A percentile compares a stretch with the other conserved stretches of the same genome.
These are phyloP conservation scores for Trichosanthes truncata DNA, from an alignment of 306 rosid genomes.

Conservation along the genomic window DNA sequence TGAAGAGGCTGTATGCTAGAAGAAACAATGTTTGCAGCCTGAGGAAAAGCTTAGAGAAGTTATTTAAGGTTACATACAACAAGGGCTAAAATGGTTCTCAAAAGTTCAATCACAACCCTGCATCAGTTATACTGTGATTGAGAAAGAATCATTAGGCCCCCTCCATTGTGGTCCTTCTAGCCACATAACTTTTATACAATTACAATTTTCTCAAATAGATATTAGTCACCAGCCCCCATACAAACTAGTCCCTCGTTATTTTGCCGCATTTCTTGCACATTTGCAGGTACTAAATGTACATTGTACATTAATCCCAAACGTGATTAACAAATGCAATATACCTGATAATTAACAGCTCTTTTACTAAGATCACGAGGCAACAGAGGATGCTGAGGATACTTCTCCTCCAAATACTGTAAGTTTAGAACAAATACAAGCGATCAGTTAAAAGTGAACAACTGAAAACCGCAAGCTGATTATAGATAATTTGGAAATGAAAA, in stretches of 20 bases:
- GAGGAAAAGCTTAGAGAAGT: background rate
- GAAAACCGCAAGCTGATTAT: background rate
- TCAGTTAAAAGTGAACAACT: background rate
- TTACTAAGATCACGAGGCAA: constrained; percentile 48
- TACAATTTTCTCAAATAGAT: background rate
- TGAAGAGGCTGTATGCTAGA: constrained; percentile 82
- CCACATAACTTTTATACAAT: background rate
- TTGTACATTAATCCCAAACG: background rate
- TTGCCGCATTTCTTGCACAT: background rate
- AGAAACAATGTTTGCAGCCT: constrained; percentile 61
- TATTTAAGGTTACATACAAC: background rate
- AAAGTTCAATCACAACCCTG: background rate
- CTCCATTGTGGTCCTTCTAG: background rate
- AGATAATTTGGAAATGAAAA: background rate
- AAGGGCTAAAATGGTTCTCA: background rate
- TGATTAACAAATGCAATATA: constrained; percentile 8
- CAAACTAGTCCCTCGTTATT: background rate
- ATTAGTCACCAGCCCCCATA: background rate
- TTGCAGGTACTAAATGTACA: background rate
- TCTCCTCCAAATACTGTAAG: constrained; percentile 68
- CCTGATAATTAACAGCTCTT: constrained; percentile 73
- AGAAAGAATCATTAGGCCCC: background rate
- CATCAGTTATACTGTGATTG: background rate
- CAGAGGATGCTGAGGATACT: constrained; percentile 64
- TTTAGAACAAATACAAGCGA: background rate